Evolutionary conservation across 2,329 filamentous ascomycete species (phyloP).

Genomic region (Pyricularia pennisetigena): DNA sequence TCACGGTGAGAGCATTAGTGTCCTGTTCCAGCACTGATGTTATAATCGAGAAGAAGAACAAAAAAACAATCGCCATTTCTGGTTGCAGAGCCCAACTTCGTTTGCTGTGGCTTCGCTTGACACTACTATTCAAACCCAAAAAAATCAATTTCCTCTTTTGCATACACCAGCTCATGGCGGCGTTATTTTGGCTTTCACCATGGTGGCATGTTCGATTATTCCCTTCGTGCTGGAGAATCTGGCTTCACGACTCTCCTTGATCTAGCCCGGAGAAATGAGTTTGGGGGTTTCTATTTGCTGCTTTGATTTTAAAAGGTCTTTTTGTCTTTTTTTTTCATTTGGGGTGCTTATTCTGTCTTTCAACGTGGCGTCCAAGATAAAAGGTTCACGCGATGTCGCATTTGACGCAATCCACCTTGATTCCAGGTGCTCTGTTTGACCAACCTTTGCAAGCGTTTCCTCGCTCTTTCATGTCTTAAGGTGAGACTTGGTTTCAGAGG

Average conservation of each 20-base stretch:
- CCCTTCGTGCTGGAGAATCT: neutral
- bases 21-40: constrained; percentile 65
- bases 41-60: too few relatives aligned
- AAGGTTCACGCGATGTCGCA: neutral
- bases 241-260: neutral
- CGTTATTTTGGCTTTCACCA: neutral
- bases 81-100: neutral
- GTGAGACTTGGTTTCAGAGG: neutral
- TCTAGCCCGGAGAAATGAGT: neutral
- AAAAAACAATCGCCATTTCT: too few relatives aligned
- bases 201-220: neutral
- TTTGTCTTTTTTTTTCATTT: neutral
- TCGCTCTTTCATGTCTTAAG: neutral
- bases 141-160: neutral
- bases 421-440: neutral
- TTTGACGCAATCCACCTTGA: neutral
- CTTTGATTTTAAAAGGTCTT: neutral
- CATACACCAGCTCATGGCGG: neutral
- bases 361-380: neutral
- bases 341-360: neutral
- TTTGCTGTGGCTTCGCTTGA: neutral
- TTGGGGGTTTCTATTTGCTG: neutral
- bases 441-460: neutral
- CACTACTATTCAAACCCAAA: neutral
- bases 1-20: constrained; percentile 95